Conservation (phyloP, 306 rosid genomes). For the Delonix regia region DNA sequence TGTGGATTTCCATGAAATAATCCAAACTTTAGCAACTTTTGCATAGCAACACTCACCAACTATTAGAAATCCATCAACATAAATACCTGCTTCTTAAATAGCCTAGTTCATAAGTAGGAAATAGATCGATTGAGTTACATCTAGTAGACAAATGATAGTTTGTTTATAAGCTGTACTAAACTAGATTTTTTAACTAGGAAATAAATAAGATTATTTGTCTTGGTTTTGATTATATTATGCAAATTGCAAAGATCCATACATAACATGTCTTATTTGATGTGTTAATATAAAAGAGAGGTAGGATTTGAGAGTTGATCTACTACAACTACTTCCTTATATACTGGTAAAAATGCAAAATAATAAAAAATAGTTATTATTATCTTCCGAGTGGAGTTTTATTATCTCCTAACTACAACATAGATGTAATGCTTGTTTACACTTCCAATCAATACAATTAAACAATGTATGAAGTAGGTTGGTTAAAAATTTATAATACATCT, state of each 20-base stretch:
- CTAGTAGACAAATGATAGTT: background rate
- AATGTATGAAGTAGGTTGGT: background rate
- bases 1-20: constrained; percentile 98
- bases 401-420: background rate
- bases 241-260: constrained; percentile 19
- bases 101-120: constrained; percentile 61
- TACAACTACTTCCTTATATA: background rate
- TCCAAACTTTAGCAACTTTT: constrained; percentile 93
- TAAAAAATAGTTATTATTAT: background rate
- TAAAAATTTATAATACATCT: background rate
- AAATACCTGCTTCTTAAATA: constrained; percentile 81
- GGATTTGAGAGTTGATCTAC: background rate
- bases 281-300: background rate
- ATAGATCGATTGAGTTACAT: background rate
- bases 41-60: constrained; percentile 95
- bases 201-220: background rate
- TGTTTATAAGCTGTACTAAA: constrained; percentile 13
- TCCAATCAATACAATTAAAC: background rate
- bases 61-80: constrained; percentile 83
- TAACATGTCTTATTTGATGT: background rate
- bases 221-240: constrained; percentile 10
- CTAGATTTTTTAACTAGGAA: constrained; percentile 14
- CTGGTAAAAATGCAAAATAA: background rate
- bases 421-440: background rate
- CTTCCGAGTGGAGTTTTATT: too few relatives aligned